Evolutionary conservation across 441 rosid genomes (phyloP), one percentile per base, ranked within the genome.

Genomic region (Pelargonium australe): DNA sequence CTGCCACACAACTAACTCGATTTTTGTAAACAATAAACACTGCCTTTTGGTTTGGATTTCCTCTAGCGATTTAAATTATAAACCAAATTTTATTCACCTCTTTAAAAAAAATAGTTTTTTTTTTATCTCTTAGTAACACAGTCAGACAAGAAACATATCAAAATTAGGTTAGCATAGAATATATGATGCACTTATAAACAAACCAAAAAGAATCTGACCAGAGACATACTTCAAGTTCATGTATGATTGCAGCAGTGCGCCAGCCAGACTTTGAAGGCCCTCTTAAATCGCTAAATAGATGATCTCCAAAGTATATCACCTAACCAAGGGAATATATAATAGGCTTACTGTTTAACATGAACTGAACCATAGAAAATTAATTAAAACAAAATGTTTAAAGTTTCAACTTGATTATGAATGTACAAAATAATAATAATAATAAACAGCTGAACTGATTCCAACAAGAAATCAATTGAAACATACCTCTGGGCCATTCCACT

Each of bases 231-330:
- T 91, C 99, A 41, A 95, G 86, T 79, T 95, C 99, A 70, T 83
- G 99, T 72, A 95, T 95, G 73, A 95, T 88, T 31, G 99, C 99
- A 77, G 94, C 96, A 70, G 99, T 95, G 68, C 97, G 92, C 99
- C 99, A 95, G 73, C 99, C 99, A 71, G 97, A 94, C 81, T 87
- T 91, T 61, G 99, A 84, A 72, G 99, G 97, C 8, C 99, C 96
- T 78, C 97, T 85, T 68, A 95, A 80, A 73, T 95, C 99, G 75
- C 99, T 95, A 78, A 95, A 95, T 66, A 95, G 79, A 83, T 95
- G 99, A 84, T 95, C 99, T 68, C 99, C 97, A 69, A 95, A 95
- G 81, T 95, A 95, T 70, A 95, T 91, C 82, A 95, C 99, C 99
- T 91, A 66, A 47, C 60, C 73, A 75, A 53, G 65, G 66, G 25